Percentiles rank a stretch among this genome's conserved stretches.
phyloP scores from a whole-genome alignment of 1,284 basidiomycete species.

The Amylostereum chailletii region DNA sequence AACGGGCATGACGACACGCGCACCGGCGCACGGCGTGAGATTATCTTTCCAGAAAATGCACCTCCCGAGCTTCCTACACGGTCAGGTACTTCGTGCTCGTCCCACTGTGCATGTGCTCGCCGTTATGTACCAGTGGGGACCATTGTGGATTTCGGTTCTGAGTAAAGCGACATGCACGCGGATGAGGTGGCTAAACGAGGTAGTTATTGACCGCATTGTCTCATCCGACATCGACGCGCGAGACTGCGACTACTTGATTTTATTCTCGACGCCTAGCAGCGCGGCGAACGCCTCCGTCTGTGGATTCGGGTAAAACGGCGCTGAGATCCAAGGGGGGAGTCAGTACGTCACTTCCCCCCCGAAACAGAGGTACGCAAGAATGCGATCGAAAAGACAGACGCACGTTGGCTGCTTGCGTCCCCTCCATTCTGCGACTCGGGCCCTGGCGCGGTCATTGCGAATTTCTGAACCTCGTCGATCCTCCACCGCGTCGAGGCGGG shows the following conservation, averaged over 20 bases:
- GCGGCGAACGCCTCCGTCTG: slow-evolving; percentile 85
- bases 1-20: too few species aligned
- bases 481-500: slow-evolving; percentile 12
- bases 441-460: slow-evolving; percentile 68
- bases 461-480: slow-evolving; percentile 61
- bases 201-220: too few species aligned
- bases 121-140: too few species aligned
- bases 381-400: slow-evolving; percentile 10
- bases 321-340: slow-evolving; percentile 24
- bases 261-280: slow-evolving; percentile 76
- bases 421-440: slow-evolving; percentile 31
- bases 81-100: too few species aligned
- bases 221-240: too few species aligned
- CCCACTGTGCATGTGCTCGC: too few species aligned
- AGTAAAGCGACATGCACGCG: too few species aligned
- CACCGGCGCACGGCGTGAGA: too few species aligned
- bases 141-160: too few species aligned
- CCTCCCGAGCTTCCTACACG: too few species aligned
- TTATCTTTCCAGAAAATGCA: too few species aligned
- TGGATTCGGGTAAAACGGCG: slow-evolving; percentile 78
- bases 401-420: slow-evolving; percentile 37
- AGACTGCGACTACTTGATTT: slow-evolving; percentile 13
- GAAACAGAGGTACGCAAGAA: slow-evolving; percentile 7
- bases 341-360: not conserved
- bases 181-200: too few species aligned